These are phyloP conservation scores for Aspergillus sp. DNA, from an alignment of 2,329 filamentous ascomycete genomes.

Conservation along the genomic window DNA sequence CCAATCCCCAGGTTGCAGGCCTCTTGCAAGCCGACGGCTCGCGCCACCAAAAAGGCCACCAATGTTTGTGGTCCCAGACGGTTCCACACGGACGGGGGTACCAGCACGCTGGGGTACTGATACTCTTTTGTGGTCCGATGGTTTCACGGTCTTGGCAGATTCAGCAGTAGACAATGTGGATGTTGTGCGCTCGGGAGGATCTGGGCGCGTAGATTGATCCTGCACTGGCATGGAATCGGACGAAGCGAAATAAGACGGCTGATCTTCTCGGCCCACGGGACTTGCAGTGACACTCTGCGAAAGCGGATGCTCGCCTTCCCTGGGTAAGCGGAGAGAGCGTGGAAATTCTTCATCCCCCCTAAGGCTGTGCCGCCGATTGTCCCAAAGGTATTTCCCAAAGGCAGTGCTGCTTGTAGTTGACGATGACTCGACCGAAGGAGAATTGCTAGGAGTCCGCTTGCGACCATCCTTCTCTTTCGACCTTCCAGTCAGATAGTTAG, in stretches of 20 bases:
- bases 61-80: constrained; percentile 35
- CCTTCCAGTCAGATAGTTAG: constrained; percentile 54
- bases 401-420: constrained; percentile 58
- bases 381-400: constrained; percentile 55
- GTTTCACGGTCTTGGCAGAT: constrained; percentile 48
- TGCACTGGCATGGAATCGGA: constrained; percentile 24
- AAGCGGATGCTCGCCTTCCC: constrained; percentile 68
- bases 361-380: constrained; percentile 57
- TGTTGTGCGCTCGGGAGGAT: constrained; percentile 40
- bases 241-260: constrained; percentile 40
- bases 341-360: constrained; percentile 57
- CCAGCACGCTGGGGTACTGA: constrained; percentile 28
- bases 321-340: constrained; percentile 51
- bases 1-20: constrained; percentile 40
- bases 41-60: constrained; percentile 45
- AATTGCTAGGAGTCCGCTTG: constrained; percentile 56
- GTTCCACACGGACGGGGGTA: constrained; percentile 33
- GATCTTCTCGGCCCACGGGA: constrained; percentile 53
- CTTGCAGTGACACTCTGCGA: constrained; percentile 73
- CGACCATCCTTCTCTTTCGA: constrained; percentile 45
- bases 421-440: constrained; percentile 56
- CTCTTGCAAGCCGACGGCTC: constrained; percentile 37
- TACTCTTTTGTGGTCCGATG: constrained; percentile 30
- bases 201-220: constrained; percentile 37
- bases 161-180: constrained; percentile 50